phyloP scores from a whole-genome alignment of 2,329 filamentous ascomycete genomes.

The Pestalotiopsis fici region DNA sequence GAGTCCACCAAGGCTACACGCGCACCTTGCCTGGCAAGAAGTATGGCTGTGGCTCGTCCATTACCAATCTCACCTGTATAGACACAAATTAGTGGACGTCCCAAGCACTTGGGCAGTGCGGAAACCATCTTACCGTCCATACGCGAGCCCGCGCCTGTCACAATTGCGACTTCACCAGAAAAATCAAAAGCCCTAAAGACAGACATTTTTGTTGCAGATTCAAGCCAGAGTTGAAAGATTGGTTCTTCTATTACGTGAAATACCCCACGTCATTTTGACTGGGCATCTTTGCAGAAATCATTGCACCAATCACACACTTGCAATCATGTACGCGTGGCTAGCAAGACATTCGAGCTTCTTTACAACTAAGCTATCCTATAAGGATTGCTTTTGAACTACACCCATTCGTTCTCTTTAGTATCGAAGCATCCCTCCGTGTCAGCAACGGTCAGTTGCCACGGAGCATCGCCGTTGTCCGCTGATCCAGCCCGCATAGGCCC shows the following conservation, averaged over 20 bases:
- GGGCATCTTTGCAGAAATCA: background rate
- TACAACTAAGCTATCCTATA: background rate
- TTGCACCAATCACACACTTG: background rate
- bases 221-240: background rate
- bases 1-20: constrained; percentile 26
- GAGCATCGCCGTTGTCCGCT: background rate
- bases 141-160: constrained; percentile 30
- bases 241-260: background rate
- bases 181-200: constrained; percentile 22
- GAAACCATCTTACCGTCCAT: constrained; percentile 20
- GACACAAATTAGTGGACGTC: background rate
- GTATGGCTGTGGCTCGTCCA: constrained; percentile 27
- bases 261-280: background rate
- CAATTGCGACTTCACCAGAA: constrained; percentile 30
- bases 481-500: background rate
- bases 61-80: constrained; percentile 27
- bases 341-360: too few relatives aligned
- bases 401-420: background rate
- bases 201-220: background rate
- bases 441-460: constrained; percentile 1
- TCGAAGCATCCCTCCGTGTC: background rate
- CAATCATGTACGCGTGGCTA: background rate
- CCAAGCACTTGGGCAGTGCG: too few relatives aligned
- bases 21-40: constrained; percentile 27
- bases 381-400: too few relatives aligned